Percentiles rank a stretch among this genome's conserved stretches.
phyloP scores from a whole-genome alignment of 1,284 basidiomycete genomes.

The Ganoderma resinaceum region DNA sequence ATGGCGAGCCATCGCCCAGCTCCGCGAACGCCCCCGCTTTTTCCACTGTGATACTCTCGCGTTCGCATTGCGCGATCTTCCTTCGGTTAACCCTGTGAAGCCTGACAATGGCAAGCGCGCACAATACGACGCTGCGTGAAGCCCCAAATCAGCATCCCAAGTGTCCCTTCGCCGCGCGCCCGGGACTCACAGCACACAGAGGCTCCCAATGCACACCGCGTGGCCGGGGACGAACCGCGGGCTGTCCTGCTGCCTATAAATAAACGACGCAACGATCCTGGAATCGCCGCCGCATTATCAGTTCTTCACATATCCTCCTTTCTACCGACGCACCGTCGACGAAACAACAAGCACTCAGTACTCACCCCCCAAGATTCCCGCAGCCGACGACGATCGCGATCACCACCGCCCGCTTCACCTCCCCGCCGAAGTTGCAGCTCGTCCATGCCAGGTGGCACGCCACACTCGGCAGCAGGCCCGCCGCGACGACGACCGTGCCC shows the following conservation, averaged over 20 bases:
- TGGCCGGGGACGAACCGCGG: constrained; percentile 29
- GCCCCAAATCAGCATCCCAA: background rate
- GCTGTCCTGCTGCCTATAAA: constrained; percentile 26
- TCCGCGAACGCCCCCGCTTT: constrained; percentile 14
- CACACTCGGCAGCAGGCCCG: constrained; percentile 67
- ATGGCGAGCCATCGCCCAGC: constrained; percentile 25
- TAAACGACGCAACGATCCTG: constrained; percentile 26
- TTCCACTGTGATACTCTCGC: constrained; percentile 14
- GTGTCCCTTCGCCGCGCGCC: background rate
- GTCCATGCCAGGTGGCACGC: constrained; percentile 68
- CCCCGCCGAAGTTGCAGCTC: constrained; percentile 70
- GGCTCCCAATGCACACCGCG: constrained; percentile 20
- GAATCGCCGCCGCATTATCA: too few relatives aligned
- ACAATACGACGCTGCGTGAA: constrained; percentile 13
- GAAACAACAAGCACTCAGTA: background rate
- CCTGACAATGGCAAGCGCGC: constrained; percentile 15
- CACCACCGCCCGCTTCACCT: constrained; percentile 71
- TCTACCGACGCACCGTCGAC: too few relatives aligned
- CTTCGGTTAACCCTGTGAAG: constrained; percentile 17
- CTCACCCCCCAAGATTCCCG: constrained; percentile 62
- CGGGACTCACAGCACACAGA: constrained; percentile 16
- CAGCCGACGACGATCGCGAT: constrained; percentile 72
- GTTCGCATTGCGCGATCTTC: constrained; percentile 20
- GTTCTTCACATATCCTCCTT: too few relatives aligned
- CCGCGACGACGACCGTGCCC: constrained; percentile 63